A percentile compares a stretch with the other conserved stretches of the same genome.
phyloP scores from a whole-genome alignment of 2,329 filamentous ascomycete genomes.

The Alternaria rosae region DNA sequence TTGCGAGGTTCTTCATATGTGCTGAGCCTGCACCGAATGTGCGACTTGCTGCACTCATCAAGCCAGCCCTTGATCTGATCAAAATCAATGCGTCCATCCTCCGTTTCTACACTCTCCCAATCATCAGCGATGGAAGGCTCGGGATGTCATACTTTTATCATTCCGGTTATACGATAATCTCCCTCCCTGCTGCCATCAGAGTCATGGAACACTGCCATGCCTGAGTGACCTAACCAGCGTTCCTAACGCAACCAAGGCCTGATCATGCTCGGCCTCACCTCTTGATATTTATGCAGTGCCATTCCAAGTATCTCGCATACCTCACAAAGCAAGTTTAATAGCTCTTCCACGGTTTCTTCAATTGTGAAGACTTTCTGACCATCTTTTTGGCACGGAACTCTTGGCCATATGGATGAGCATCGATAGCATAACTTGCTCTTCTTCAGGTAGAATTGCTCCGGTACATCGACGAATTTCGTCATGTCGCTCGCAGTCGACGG shows the following conservation, averaged over 20 bases:
- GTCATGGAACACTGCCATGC: accelerated
- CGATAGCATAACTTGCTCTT: accelerated
- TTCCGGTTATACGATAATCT: accelerated
- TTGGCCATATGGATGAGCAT: background rate
- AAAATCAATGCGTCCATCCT: background rate
- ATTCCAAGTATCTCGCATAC: background rate
- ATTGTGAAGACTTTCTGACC: background rate
- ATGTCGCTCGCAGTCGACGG: background rate
- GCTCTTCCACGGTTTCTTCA: background rate
- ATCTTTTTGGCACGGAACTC: accelerated
- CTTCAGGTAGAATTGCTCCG: accelerated
- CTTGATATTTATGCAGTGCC: accelerated
- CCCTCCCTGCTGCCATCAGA: accelerated
- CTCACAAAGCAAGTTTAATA: background rate
- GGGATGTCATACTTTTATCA: background rate
- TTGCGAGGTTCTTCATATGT: accelerated
- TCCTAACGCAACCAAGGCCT: accelerated
- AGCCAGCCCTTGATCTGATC: background rate
- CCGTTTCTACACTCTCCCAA: background rate
- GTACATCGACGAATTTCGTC: accelerated
- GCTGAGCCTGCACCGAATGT: accelerated
- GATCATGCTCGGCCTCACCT: accelerated
- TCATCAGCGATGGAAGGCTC: background rate
- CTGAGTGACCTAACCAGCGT: background rate
- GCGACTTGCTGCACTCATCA: accelerated